Evolutionary conservation across 2,329 filamentous ascomycete genomes (phyloP), one percentile per base, ranked within the genome.

Genomic region (Neopestalotiopsis sp.): DNA sequence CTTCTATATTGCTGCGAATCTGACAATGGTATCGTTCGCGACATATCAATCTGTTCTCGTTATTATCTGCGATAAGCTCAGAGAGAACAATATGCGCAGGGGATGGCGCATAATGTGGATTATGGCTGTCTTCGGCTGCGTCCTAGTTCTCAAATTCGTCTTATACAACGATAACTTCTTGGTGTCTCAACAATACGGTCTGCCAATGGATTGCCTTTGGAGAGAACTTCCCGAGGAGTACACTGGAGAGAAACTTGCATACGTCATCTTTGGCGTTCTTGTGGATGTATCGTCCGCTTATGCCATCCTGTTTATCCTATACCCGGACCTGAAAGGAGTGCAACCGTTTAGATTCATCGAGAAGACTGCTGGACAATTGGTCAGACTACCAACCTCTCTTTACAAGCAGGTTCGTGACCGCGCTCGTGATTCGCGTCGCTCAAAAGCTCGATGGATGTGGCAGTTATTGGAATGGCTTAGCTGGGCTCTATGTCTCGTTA

Each of bases 31-130:
- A 4, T 52, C 65, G 2, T 68, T 40, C 20, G 34, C 65, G 13
- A 63, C 67, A 7, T 66, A 68, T 9, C 38, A 69, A 4, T 56
- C 62, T 14, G 65, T 66, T 24, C 17, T 69, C 10, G 24, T 52
- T 7, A n/a, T 58, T 49, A 40, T 69, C n/a, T 34, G 28, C 13
- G 62, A 59, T 14, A 12, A 40, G 49, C 30, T 32, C 40, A 34
- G 24, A 24, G 24, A 57, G 7, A 63, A 30, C 3, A 7, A 59
- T 42, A 49, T 61, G 42, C 42, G 20, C 49, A 24, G 45, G 6
- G 45, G 45, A 1, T 69, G 67, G 63, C 49, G 67, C n/a, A 30
- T 59, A 3, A 4, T 34, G 14, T 40, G 59, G 17, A 69, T 66
- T 30, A 66, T 63, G 2, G 24, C 28, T 17, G 32, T 69, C 6